Percentiles rank a stretch among this genome's conserved stretches.
These are phyloP conservation scores for Quercus lobata DNA, from an alignment of 331 rosid genomes.

Conservation along the genomic window DNA sequence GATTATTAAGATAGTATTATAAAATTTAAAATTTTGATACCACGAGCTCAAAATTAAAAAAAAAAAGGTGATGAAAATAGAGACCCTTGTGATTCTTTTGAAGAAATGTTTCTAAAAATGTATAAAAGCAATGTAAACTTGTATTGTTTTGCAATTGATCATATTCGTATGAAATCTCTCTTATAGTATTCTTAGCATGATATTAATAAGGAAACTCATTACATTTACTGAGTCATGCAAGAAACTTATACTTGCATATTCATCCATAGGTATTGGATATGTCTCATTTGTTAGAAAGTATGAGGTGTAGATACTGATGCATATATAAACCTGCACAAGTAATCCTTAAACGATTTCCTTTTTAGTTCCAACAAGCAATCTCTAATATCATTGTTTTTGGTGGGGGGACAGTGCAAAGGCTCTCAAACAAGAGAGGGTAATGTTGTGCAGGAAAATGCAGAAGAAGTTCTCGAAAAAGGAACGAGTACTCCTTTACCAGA, in stretches of 20 bases:
- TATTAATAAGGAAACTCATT: too few species aligned
- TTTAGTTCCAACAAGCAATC: background rate
- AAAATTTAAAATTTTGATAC: background rate
- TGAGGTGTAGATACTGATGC: background rate
- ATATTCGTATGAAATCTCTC: too few species aligned
- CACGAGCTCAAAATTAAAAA: background rate
- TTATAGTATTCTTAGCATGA: too few species aligned
- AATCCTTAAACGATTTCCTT: background rate
- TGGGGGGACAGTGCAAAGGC: constrained; percentile 43
- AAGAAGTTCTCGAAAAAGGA: constrained; percentile 56
- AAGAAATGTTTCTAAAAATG: background rate
- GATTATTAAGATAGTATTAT: background rate
- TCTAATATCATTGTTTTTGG: background rate
- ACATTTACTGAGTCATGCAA: too few species aligned
- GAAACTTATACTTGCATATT: too few species aligned
- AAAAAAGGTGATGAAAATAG: background rate
- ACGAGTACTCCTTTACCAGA: constrained; percentile 52
- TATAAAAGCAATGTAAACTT: background rate
- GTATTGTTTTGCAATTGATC: background rate
- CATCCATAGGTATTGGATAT: too few species aligned
- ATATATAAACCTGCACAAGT: background rate
- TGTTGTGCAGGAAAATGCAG: constrained; percentile 68
- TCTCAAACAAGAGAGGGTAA: constrained; percentile 70
- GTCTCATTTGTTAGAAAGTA: background rate
- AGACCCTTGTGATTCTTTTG: background rate